These are phyloP conservation scores for Filobasidium floriforme DNA, from an alignment of 768 basidiomycete species.

Conservation along the genomic window DNA sequence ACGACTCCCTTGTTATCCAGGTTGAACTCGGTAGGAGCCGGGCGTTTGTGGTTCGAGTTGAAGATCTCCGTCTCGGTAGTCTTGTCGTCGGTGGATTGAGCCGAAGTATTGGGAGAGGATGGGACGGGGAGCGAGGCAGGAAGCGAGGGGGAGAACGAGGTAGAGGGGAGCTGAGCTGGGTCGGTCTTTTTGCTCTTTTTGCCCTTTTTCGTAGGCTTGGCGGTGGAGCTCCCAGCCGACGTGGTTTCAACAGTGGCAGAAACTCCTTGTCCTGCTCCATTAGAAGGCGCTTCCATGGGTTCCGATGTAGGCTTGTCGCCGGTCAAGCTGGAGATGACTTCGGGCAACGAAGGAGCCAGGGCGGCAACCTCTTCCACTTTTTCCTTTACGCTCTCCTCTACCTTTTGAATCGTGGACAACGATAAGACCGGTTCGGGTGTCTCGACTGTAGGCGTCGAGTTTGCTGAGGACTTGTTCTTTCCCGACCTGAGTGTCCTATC, in stretches of 20 bases:
- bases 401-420: background rate
- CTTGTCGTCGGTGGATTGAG: background rate
- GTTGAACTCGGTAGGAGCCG: conserved; percentile 8
- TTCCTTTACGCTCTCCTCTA: background rate
- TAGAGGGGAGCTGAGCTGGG: background rate
- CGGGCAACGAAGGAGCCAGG: background rate
- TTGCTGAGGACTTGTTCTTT: too few relatives aligned
- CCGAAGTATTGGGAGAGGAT: background rate
- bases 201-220: background rate
- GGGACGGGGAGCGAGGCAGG: conserved; percentile 3
- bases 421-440: too few relatives aligned
- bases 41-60: conserved; percentile 7
- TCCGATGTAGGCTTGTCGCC: too few relatives aligned
- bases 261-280: background rate
- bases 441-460: too few relatives aligned
- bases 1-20: background rate
- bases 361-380: background rate
- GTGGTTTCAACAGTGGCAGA: background rate
- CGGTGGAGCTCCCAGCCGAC: background rate
- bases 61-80: background rate
- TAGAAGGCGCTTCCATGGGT: too few relatives aligned
- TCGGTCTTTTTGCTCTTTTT: conserved; percentile 7
- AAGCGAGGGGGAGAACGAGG: background rate
- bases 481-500: too few relatives aligned
- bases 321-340: too few relatives aligned